Percentiles rank a stretch among this genome's conserved stretches.
Conservation (phyloP, 768 basidiomycete species). For the Mycena latifolia region DNA sequence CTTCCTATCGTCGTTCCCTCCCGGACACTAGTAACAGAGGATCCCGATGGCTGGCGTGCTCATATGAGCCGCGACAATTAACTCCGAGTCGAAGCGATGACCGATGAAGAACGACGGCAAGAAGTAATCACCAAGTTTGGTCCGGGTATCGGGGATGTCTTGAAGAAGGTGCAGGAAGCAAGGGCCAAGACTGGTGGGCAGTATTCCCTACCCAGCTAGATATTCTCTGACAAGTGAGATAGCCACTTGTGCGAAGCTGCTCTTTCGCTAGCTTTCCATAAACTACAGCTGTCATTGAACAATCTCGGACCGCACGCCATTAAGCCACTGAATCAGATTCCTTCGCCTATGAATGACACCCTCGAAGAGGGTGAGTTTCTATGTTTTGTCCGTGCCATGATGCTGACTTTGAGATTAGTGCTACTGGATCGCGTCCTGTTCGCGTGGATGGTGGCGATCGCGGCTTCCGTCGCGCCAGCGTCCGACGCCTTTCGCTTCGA, state of each 20-base stretch:
- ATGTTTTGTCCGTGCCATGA: background rate
- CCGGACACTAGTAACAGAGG: conserved; percentile 31
- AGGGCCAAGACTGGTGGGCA: conserved; percentile 48
- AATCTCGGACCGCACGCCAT: background rate
- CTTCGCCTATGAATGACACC: background rate
- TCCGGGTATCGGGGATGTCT: conserved; percentile 68
- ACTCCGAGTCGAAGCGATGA: conserved; percentile 73
- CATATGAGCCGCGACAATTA: conserved; percentile 79
- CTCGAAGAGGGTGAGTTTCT: conserved; percentile 7
- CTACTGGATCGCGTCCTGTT: too few relatives aligned
- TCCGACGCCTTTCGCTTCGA: conserved; percentile 77
- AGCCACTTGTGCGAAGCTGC: too few relatives aligned
- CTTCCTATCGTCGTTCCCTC: conserved; percentile 43
- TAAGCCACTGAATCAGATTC: background rate
- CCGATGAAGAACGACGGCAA: conserved; percentile 68
- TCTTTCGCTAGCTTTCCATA: background rate
- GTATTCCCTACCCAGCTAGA: background rate
- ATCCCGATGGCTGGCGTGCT: conserved; percentile 59
- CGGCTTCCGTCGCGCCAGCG: conserved; percentile 41
- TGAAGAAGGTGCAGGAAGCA: conserved; percentile 66
- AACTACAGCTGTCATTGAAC: background rate
- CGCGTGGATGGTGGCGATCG: conserved; percentile 76
- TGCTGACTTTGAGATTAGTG: background rate
- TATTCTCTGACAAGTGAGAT: background rate
- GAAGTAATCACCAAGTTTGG: conserved; percentile 84